Conservation (phyloP, 441 rosid species). For the Populus trichocarpa region DNA sequence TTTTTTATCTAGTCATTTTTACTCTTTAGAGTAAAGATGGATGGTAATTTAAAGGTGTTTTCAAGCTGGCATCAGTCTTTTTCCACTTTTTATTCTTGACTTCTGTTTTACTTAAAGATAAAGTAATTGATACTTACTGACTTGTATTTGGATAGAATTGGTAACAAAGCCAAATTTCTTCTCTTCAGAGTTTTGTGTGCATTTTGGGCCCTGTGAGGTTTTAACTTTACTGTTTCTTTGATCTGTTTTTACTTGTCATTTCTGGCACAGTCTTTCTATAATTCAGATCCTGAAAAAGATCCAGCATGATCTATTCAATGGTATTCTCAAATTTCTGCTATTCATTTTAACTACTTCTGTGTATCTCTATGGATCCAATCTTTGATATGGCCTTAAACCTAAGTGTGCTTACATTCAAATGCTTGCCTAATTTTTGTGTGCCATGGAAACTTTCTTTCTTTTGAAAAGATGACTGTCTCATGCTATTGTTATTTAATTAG, state of each 20-base stretch:
- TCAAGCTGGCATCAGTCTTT: too few relatives aligned
- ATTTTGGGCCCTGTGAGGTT: constrained; percentile 15
- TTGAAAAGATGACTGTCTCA: too few relatives aligned
- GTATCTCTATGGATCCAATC: background rate
- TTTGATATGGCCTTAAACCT: background rate
- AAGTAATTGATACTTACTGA: too few relatives aligned
- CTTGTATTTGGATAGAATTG: too few relatives aligned
- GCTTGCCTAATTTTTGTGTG: background rate
- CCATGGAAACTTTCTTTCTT: background rate
- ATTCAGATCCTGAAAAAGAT: constrained; percentile 8
- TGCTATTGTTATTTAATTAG: too few relatives aligned
- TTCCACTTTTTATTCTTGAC: too few relatives aligned
- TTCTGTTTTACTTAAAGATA: too few relatives aligned
- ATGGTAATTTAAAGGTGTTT: too few relatives aligned
- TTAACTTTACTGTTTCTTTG: constrained; percentile 8
- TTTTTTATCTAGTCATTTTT: too few relatives aligned
- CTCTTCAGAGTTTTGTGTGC: constrained; percentile 20
- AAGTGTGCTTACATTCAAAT: background rate
- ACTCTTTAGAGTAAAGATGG: too few relatives aligned
- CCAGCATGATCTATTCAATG: too few relatives aligned
- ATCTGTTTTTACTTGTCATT: constrained; percentile 19
- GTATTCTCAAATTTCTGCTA: background rate
- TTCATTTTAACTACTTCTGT: background rate
- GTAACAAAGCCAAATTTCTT: too few relatives aligned
- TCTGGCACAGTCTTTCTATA: constrained; percentile 7